Conservation (phyloP, 257 asterid genomes). For the Leptodermis oblonga region DNA sequence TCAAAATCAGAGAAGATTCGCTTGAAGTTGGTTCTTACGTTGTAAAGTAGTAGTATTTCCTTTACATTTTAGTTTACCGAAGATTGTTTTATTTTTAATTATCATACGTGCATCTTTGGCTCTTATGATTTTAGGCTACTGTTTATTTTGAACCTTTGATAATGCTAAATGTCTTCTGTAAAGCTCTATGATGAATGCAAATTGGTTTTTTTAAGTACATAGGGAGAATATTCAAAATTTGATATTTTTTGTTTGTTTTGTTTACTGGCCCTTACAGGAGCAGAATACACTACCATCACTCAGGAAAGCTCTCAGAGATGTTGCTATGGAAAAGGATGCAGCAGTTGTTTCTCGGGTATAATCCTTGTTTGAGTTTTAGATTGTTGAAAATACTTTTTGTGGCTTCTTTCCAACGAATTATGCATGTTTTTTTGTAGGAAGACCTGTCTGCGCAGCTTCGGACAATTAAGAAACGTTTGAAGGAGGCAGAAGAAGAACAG, state of each 20-base stretch:
- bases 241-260: slow-evolving; percentile 1
- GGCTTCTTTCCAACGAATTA: slow-evolving; percentile 19
- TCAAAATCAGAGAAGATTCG: not conserved
- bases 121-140: not conserved
- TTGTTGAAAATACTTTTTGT: not conserved
- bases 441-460: slow-evolving; percentile 97
- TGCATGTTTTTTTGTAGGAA: slow-evolving; percentile 57
- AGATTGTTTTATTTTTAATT: not conserved
- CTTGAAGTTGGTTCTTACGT: not conserved
- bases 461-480: slow-evolving; percentile 65
- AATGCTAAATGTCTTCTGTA: not conserved
- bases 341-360: slow-evolving; percentile 95
- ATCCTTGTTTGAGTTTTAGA: slow-evolving; percentile 16
- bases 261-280: slow-evolving; percentile 52
- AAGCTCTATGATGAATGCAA: not conserved
- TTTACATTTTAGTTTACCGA: not conserved
- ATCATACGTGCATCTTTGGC: not conserved
- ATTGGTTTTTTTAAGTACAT: not conserved
- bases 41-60: not conserved
- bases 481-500: slow-evolving; percentile 99
- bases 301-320: slow-evolving; percentile 90
- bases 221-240: not conserved
- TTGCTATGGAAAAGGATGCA: slow-evolving; percentile 99
- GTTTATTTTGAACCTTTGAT: not conserved
- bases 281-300: slow-evolving; percentile 76